Percentiles rank a stretch among this genome's conserved stretches.
Conservation (phyloP, 2,329 filamentous ascomycete genomes). For the Leptographium procerum region DNA sequence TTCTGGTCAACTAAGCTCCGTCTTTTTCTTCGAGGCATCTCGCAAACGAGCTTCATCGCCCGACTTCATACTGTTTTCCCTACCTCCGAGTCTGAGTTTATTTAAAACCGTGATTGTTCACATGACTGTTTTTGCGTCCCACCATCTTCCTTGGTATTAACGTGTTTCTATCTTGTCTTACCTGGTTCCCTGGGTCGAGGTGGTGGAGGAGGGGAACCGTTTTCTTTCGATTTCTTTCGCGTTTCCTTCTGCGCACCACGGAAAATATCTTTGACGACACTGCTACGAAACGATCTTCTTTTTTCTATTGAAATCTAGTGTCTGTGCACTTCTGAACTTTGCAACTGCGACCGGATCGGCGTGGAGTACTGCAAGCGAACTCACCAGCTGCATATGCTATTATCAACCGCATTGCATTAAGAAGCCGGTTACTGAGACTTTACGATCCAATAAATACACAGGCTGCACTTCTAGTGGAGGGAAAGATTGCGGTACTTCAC, state of each 20-base stretch:
- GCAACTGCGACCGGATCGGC: not conserved
- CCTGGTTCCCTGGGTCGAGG: not conserved
- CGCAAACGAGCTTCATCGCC: not conserved
- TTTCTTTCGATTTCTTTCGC: not conserved
- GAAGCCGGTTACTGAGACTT: not conserved
- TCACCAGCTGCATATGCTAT: too few relatives aligned
- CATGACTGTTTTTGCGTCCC: not conserved
- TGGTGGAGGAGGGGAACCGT: not conserved
- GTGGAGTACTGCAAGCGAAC: not conserved
- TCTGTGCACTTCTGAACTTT: not conserved
- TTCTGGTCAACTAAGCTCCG: not conserved
- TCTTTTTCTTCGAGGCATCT: not conserved
- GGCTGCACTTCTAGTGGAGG: not conserved
- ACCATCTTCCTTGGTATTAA: not conserved
- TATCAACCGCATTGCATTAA: not conserved
- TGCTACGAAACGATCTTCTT: not conserved
- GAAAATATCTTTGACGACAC: not conserved
- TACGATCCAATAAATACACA: not conserved
- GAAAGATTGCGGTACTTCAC: not conserved
- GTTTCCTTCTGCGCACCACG: not conserved
- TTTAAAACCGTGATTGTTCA: too few relatives aligned
- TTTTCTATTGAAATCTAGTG: not conserved
- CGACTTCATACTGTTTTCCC: not conserved
- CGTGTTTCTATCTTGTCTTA: not conserved
- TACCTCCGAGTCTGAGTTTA: not conserved